Conservation (phyloP, 2,329 filamentous ascomycete genomes). For the Akanthomyces dipterigenus region DNA sequence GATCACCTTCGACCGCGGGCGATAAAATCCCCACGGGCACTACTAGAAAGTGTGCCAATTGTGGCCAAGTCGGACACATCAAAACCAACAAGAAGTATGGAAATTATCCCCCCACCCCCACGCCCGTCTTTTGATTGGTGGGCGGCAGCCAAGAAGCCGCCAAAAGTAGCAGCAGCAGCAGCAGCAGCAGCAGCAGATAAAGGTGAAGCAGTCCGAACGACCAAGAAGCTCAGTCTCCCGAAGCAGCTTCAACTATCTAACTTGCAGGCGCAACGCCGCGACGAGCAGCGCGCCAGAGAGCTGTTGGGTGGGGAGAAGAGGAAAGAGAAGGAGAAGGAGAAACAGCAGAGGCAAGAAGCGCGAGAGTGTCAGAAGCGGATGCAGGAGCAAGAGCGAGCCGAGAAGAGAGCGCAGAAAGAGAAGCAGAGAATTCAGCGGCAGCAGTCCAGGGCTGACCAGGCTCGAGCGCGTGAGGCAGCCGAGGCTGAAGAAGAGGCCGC, state of each 20-base stretch:
- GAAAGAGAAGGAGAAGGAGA: not conserved
- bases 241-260: not conserved
- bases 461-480: not conserved
- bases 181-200: constrained; percentile 9
- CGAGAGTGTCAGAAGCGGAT: not conserved
- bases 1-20: constrained; percentile 39
- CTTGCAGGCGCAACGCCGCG: not conserved
- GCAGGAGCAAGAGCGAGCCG: not conserved
- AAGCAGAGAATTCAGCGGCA: not conserved
- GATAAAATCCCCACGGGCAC: constrained; percentile 59
- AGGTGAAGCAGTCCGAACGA: constrained; percentile 2
- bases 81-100: constrained; percentile 97
- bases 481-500: not conserved
- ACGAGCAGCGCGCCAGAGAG: constrained; percentile 7
- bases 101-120: constrained; percentile 20
- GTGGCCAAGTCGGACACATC: constrained; percentile 93
- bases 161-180: constrained; percentile 2
- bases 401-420: not conserved
- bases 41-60: constrained; percentile 92
- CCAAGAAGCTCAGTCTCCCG: not conserved
- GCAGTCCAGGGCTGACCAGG: not conserved
- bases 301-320: not conserved
- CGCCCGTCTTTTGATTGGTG: constrained; percentile 29
- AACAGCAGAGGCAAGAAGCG: not conserved
- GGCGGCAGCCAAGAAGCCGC: constrained; percentile 15